Base-by-base conservation (phyloP, 108 stramenopile species). In the Cyclostephanos invisitatus region DNA sequence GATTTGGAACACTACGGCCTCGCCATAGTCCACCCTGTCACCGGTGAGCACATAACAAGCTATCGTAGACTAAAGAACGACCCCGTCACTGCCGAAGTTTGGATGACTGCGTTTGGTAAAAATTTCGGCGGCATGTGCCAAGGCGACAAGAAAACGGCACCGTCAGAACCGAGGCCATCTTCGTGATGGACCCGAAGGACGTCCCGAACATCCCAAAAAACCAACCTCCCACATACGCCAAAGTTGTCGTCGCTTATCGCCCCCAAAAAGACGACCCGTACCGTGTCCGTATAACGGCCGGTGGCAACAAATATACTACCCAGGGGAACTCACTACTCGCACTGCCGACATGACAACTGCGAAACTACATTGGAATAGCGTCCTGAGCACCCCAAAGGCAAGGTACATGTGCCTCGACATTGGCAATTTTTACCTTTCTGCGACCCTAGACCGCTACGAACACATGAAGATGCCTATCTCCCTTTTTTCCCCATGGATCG, bases 401-500 rank as follows among this genome's bases (percentile, higher is more conserved):
- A 54, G 54, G 36, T 76, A 75, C 56, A 72, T 80, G 64, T 76
- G 67, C 12, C 21, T 46, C 28, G 78, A 83, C 66, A 2, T 83
- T 8, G 79, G 75, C 22, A 74, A 68, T 47, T 84, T 76, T 62
- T 84, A 80, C 61, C 67, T 84, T 37, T 37, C 36, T 6, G 36
- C 36, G 36, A 3, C 36, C 3, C 36, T 37, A 3, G 36, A 37
- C 7, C 36, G 36, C 67, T 68, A 14, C 8, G 9, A 32, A 51
- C 21, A n/a, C n/a, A n/a, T n/a, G n/a, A n/a, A n/a, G n/a, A n/a
- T n/a, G n/a, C n/a, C n/a, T n/a, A n/a, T n/a, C n/a, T n/a, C n/a
- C n/a, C n/a, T 70, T 14, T 55, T 83, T 4, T 72, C 82, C 4
- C 28, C 47, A 7, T 48, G 58, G 27, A 46, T 84, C 49, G 67